Conservation (phyloP, 129 eudicot species). For the Artemisia annua region DNA sequence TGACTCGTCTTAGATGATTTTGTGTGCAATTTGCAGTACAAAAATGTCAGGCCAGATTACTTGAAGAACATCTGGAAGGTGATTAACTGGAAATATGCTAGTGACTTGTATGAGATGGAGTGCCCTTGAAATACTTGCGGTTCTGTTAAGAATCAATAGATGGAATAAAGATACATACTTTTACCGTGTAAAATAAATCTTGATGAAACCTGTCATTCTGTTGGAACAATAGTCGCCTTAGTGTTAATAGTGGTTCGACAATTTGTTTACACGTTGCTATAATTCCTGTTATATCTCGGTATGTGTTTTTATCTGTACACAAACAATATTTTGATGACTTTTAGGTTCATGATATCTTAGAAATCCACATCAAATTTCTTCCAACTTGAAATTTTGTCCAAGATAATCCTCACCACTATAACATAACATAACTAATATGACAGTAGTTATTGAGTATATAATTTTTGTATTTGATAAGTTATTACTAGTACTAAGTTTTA, state of each 20-base stretch:
- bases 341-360: too few relatives aligned
- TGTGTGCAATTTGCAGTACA: conserved; percentile 58
- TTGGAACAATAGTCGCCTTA: background rate
- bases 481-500: too few relatives aligned
- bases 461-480: too few relatives aligned
- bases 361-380: too few relatives aligned
- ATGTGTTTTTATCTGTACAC: background rate
- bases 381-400: too few relatives aligned
- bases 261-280: background rate
- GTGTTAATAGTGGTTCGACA: background rate
- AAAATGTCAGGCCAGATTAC: conserved; percentile 84
- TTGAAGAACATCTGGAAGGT: conserved; percentile 89
- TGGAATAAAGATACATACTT: background rate
- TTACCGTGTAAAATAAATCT: background rate
- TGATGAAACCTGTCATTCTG: background rate
- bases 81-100: conserved; percentile 81
- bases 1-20: conserved; percentile 1
- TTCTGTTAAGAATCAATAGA: background rate
- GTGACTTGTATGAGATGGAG: conserved; percentile 56
- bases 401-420: too few relatives aligned
- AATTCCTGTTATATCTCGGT: too few relatives aligned
- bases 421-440: too few relatives aligned
- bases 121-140: conserved; percentile 41
- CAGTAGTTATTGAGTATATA: too few relatives aligned
- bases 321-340: background rate